Conservation (phyloP, 768 basidiomycete genomes). For the Hygrocybe coccinea region DNA sequence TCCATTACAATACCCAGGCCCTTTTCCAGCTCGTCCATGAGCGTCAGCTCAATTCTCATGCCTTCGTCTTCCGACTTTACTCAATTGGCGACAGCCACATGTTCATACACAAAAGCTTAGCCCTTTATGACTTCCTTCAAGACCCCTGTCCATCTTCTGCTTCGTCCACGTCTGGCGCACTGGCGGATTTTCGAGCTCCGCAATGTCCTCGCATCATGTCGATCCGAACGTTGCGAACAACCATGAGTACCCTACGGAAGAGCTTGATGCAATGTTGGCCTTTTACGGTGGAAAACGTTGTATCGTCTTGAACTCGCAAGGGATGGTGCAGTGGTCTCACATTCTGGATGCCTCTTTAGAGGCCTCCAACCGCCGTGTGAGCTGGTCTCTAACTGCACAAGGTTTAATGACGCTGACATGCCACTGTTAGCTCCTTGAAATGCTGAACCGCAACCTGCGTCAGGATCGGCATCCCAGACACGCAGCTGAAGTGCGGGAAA, state of each 20-base stretch:
- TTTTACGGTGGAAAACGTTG: conserved; percentile 6
- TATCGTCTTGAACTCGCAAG: background rate
- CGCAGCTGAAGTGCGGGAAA: conserved; percentile 6
- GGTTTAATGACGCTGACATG: background rate
- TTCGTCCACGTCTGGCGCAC: too few species aligned
- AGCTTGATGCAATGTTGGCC: background rate
- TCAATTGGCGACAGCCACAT: too few species aligned
- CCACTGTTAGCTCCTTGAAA: conserved; percentile 3
- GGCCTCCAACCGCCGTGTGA: background rate
- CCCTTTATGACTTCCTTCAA: too few species aligned
- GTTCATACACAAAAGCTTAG: too few species aligned
- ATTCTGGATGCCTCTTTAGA: conserved; percentile 3
- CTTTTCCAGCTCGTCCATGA: too few species aligned
- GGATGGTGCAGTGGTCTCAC: background rate
- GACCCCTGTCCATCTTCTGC: too few species aligned
- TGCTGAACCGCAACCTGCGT: conserved; percentile 6
- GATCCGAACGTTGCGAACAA: too few species aligned
- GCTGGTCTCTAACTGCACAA: background rate
- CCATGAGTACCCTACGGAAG: background rate
- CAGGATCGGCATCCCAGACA: conserved; percentile 2
- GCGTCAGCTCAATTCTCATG: too few species aligned
- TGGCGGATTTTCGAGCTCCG: too few species aligned
- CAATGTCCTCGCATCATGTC: too few species aligned
- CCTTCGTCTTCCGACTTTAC: too few species aligned
- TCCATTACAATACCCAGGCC: too few species aligned